Base-by-base conservation (phyloP, 1,139 yeast species). In the Scheffersomyces cryptocercus region DNA sequence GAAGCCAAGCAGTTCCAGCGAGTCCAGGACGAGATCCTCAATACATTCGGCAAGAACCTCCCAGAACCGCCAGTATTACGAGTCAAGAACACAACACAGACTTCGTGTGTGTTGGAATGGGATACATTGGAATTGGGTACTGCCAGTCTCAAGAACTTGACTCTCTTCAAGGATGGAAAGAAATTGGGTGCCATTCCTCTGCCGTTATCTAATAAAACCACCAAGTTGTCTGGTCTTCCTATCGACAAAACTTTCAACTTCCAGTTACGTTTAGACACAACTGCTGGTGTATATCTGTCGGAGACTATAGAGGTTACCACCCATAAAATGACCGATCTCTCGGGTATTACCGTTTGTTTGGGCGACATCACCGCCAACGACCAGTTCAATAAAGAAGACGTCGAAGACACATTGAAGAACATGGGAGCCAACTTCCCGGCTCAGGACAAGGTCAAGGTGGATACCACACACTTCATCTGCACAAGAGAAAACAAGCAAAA, bases 51-150 rank as follows among this genome's bases (percentile, higher is more conserved):
- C 30, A 76, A 79, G 28, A 73, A 81, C 46, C 78, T 81, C 51
- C 99, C 99, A 12, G 62, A 77, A 48, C 59, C 77, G 1, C 99
- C 99, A 0, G 72, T 71, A n/a, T 75, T 93, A 52, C 77, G 79
- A 45, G 73, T 85, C 34, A 78, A 82, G 45, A 93, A 93, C 60
- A 83, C 86, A 37, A 93, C 99, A 2, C 99, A 95, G 64, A 93
- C 99, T 0, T 84, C 95, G 45, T 89, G 96, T 62, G 97, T 91
- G 30, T 75, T 93, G 50, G 96, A 89, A 62, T 93, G 99, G 99
- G 97, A 90, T 50, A 79, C 84, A 14, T 72, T 93, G 44, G 83
- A 87, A 42, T 70, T 90, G 49, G 98, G 97, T 8, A 86, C 96
- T 1, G 84, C 97, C 3, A 81, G 79, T 42, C 75, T 95, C 57